These are phyloP conservation scores for Kluyveromyces starmeri DNA, from an alignment of 805 yeast genomes.

Conservation along the genomic window DNA sequence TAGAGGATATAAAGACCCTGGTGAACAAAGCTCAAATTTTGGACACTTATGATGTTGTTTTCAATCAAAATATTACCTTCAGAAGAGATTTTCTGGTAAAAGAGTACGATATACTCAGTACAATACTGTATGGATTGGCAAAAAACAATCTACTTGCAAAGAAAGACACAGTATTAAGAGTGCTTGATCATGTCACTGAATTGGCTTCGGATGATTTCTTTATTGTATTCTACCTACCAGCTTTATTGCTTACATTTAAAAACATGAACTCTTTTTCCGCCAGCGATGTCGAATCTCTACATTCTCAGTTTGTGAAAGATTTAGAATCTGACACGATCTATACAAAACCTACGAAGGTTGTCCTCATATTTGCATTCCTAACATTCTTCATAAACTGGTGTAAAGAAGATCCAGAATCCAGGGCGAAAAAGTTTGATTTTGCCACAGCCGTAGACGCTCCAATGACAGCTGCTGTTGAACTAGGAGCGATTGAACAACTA, in stretches of 20 bases:
- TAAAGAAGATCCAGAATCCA: slow-evolving; percentile 34
- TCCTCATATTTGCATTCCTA: slow-evolving; percentile 43
- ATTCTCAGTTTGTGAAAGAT: slow-evolving; percentile 31
- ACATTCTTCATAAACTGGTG: slow-evolving; percentile 62
- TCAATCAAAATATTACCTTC: slow-evolving; percentile 42
- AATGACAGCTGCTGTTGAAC: slow-evolving; percentile 46
- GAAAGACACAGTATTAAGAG: slow-evolving; percentile 28
- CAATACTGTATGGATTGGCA: slow-evolving; percentile 47
- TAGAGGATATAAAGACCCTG: slow-evolving; percentile 44
- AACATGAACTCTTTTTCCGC: slow-evolving; percentile 31
- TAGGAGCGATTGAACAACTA: slow-evolving; percentile 65
- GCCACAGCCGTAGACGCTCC: slow-evolving; percentile 49
- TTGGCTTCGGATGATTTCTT: slow-evolving; percentile 56
- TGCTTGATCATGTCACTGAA: slow-evolving; percentile 39
- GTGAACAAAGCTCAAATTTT: slow-evolving; percentile 45
- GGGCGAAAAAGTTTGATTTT: slow-evolving; percentile 44
- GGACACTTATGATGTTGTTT: slow-evolving; percentile 38
- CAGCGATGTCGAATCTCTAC: slow-evolving; percentile 32
- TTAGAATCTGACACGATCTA: slow-evolving; percentile 35
- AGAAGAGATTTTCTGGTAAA: slow-evolving; percentile 53
- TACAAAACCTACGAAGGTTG: slow-evolving; percentile 39
- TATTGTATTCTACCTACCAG: slow-evolving; percentile 56
- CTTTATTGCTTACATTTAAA: slow-evolving; percentile 39
- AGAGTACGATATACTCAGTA: slow-evolving; percentile 67
- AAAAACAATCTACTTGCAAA: slow-evolving; percentile 30